Evolutionary conservation across 2,329 filamentous ascomycete genomes (phyloP).

Genomic region (Cladosporium cucumerinum): DNA sequence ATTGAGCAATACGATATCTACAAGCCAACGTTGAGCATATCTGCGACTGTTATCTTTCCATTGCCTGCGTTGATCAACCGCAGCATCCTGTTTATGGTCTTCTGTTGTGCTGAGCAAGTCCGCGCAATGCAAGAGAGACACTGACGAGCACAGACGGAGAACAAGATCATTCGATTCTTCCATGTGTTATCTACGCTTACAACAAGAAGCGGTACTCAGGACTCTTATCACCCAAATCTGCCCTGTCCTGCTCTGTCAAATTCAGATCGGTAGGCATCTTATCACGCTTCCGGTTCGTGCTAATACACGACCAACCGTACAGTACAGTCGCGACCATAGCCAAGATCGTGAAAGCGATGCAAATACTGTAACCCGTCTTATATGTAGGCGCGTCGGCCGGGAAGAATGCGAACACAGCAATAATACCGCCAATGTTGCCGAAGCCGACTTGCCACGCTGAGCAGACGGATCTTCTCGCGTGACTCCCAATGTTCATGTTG

Average conservation of each 20-base stretch:
- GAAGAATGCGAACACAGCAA: slow-evolving; percentile 51
- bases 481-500: slow-evolving; percentile 53
- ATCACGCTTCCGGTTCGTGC: slow-evolving; percentile 60
- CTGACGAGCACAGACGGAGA: neutral
- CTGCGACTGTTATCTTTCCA: neutral
- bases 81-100: neutral
- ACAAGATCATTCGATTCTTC: neutral
- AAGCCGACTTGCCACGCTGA: slow-evolving; percentile 47
- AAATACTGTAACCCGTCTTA: slow-evolving; percentile 71
- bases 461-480: slow-evolving; percentile 49
- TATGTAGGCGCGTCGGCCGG: slow-evolving; percentile 64
- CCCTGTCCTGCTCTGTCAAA: slow-evolving; percentile 61
- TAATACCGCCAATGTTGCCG: slow-evolving; percentile 51
- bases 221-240: slow-evolving; percentile 57
- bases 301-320: slow-evolving; percentile 59
- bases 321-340: slow-evolving; percentile 58
- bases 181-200: slow-evolving; percentile 34
- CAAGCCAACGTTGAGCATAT: neutral
- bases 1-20: neutral
- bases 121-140: neutral
- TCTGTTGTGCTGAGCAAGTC: neutral
- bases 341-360: slow-evolving; percentile 68
- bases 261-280: slow-evolving; percentile 45
- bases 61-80: neutral
- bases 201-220: slow-evolving; percentile 60